phyloP scores from a whole-genome alignment of 2,329 filamentous ascomycete species.

The Fusarium sp. region DNA sequence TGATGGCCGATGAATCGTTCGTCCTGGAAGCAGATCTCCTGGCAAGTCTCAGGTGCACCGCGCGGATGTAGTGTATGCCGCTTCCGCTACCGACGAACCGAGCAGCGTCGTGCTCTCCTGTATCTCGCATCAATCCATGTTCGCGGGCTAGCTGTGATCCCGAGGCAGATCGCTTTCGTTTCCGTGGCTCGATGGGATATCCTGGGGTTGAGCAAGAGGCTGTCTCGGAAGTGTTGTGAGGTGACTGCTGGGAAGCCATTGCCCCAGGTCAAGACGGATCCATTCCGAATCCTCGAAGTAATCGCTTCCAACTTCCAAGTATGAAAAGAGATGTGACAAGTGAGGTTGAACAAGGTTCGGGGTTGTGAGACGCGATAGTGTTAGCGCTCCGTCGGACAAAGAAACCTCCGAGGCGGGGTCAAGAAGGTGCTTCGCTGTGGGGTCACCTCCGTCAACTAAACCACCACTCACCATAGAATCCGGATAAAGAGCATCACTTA shows the following conservation, averaged over 20 bases:
- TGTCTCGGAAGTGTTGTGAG: slow-evolving; percentile 45
- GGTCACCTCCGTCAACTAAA: neutral
- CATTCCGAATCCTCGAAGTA: slow-evolving; percentile 1
- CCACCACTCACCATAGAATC: neutral
- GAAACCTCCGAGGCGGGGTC: slow-evolving; percentile 45
- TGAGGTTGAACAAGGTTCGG: neutral
- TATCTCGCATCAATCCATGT: slow-evolving; percentile 62
- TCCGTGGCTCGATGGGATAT: slow-evolving; percentile 38
- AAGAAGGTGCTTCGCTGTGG: neutral
- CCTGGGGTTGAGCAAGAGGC: slow-evolving; percentile 40
- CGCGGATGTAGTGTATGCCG: slow-evolving; percentile 69
- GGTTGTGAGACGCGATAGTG: neutral
- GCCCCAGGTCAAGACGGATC: neutral
- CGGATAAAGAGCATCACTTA: neutral
- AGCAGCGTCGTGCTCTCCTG: slow-evolving; percentile 58
- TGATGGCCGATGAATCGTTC: slow-evolving; percentile 30
- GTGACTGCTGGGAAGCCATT: slow-evolving; percentile 47
- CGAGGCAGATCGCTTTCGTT: slow-evolving; percentile 47
- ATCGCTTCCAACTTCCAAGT: neutral
- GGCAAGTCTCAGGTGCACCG: slow-evolving; percentile 62
- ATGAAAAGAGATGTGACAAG: no score
- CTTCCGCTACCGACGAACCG: slow-evolving; percentile 69
- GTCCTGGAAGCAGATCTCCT: slow-evolving; percentile 38
- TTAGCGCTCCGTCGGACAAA: slow-evolving; percentile 41
- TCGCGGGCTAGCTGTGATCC: slow-evolving; percentile 45